These are phyloP conservation scores for Xerocomus brunneocitrinus DNA, from an alignment of 768 basidiomycete genomes.

Conservation along the genomic window DNA sequence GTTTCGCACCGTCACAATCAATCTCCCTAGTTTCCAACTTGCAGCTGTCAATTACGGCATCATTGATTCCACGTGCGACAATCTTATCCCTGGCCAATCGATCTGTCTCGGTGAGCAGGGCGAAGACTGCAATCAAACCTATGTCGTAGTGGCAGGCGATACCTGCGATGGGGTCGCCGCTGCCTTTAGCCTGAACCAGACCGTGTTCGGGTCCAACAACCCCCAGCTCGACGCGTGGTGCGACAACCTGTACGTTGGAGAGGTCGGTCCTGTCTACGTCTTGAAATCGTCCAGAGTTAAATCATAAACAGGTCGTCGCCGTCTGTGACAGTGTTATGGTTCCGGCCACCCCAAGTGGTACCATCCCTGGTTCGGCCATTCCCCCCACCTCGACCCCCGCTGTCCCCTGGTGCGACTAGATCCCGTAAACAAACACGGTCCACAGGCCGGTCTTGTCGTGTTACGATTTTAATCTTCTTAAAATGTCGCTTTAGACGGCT, in stretches of 20 bases:
- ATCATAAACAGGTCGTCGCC: conserved; percentile 47
- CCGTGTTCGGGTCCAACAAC: conserved; percentile 64
- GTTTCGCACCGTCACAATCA: not conserved
- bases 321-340: conserved; percentile 36
- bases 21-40: conserved; percentile 60
- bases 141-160: conserved; percentile 54
- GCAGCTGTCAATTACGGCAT: conserved; percentile 50
- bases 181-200: conserved; percentile 42
- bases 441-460: conserved; percentile 21
- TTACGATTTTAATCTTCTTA: not conserved
- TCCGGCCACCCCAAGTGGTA: conserved; percentile 42
- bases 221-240: conserved; percentile 58
- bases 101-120: conserved; percentile 60
- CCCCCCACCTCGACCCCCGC: conserved; percentile 32
- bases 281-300: not conserved
- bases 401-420: conserved; percentile 47
- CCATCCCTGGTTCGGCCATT: conserved; percentile 22
- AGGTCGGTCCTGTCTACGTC: conserved; percentile 42
- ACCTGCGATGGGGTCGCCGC: conserved; percentile 50
- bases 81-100: conserved; percentile 45
- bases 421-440: not conserved
- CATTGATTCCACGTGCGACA: conserved; percentile 53
- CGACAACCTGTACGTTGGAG: conserved; percentile 69
- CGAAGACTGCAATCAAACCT: conserved; percentile 59
- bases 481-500: conserved; percentile 4